Percentiles rank a stretch among this genome's conserved stretches.
phyloP scores from a whole-genome alignment of 1,139 yeast genomes.

The Sugiyamaella neomexicana region DNA sequence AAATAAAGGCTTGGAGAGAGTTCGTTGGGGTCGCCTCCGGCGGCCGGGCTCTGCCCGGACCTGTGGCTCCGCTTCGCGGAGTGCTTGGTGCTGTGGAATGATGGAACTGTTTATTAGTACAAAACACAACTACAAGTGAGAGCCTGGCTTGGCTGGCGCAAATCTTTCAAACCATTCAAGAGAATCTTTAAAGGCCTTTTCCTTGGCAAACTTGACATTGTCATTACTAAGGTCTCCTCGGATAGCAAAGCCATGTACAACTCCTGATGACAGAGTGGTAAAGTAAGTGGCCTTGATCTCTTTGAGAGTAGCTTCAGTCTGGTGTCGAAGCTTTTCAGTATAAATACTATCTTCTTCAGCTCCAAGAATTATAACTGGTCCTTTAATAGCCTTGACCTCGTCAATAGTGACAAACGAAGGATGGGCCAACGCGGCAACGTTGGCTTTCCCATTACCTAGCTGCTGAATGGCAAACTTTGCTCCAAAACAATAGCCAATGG shows the following conservation, averaged over 20 bases:
- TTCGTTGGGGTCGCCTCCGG: no score
- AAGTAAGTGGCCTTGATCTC: slow-evolving; percentile 50
- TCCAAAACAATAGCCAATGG: slow-evolving; percentile 83
- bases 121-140: no score
- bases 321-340: slow-evolving; percentile 59
- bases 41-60: no score
- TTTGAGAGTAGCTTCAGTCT: slow-evolving; percentile 49
- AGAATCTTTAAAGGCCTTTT: slow-evolving; percentile 65
- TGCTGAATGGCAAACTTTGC: slow-evolving; percentile 64
- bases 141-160: slow-evolving; percentile 3
- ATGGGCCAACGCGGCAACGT: slow-evolving; percentile 66
- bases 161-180: slow-evolving; percentile 49
- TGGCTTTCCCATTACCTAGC: slow-evolving; percentile 50
- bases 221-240: slow-evolving; percentile 68
- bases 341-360: slow-evolving; percentile 68
- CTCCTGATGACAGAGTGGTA: slow-evolving; percentile 60
- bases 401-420: slow-evolving; percentile 69
- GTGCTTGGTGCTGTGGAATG: no score
- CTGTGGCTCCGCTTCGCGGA: no score
- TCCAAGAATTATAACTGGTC: slow-evolving; percentile 68
- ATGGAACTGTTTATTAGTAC: no score
- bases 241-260: slow-evolving; percentile 70
- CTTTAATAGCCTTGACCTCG: slow-evolving; percentile 57
- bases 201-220: slow-evolving; percentile 62
- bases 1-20: no score